phyloP scores from a whole-genome alignment of 2,329 filamentous ascomycete species.

The Coccinonectria pachysandricola region DNA sequence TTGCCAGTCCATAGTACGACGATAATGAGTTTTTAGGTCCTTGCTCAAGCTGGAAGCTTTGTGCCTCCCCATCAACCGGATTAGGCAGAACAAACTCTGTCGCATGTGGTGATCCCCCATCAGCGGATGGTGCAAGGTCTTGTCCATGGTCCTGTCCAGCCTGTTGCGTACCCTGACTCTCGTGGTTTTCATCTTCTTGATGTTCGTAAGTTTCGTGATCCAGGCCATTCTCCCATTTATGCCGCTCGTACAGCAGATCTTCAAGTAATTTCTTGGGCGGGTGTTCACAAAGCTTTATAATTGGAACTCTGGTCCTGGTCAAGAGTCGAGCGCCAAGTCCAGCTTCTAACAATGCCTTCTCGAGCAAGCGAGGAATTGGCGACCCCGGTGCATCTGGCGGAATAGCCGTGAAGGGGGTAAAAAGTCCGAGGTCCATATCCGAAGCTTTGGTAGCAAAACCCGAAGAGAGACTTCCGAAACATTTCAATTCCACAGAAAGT shows the following conservation, averaged over 20 bases:
- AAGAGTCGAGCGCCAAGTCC: slow-evolving; percentile 70
- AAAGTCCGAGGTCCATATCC: slow-evolving; percentile 78
- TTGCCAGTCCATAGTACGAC: slow-evolving; percentile 38
- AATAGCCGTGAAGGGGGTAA: slow-evolving; percentile 51
- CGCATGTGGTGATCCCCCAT: slow-evolving; percentile 3
- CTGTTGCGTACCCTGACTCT: no score
- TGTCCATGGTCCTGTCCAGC: slow-evolving; percentile 17
- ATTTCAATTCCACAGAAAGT: slow-evolving; percentile 55
- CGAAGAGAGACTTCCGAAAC: slow-evolving; percentile 73
- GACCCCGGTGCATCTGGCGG: slow-evolving; percentile 45
- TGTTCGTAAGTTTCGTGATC: slow-evolving; percentile 26
- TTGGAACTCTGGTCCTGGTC: slow-evolving; percentile 70
- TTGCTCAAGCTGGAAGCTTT: slow-evolving; percentile 32
- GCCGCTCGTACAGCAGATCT: slow-evolving; percentile 53
- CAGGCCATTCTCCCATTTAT: slow-evolving; percentile 58
- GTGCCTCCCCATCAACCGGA: no score
- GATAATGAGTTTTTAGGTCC: slow-evolving; percentile 29
- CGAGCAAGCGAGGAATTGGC: slow-evolving; percentile 61
- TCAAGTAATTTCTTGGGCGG: slow-evolving; percentile 51
- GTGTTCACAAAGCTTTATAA: slow-evolving; percentile 74
- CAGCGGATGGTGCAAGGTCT: slow-evolving; percentile 1
- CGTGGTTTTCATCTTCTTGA: slow-evolving; percentile 24
- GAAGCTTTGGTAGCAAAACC: slow-evolving; percentile 83
- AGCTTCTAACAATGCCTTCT: slow-evolving; percentile 60
- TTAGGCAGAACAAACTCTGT: slow-evolving; percentile 15